Evolutionary conservation across 768 basidiomycete genomes (phyloP).

Genomic region (Amanita jacksonii): DNA sequence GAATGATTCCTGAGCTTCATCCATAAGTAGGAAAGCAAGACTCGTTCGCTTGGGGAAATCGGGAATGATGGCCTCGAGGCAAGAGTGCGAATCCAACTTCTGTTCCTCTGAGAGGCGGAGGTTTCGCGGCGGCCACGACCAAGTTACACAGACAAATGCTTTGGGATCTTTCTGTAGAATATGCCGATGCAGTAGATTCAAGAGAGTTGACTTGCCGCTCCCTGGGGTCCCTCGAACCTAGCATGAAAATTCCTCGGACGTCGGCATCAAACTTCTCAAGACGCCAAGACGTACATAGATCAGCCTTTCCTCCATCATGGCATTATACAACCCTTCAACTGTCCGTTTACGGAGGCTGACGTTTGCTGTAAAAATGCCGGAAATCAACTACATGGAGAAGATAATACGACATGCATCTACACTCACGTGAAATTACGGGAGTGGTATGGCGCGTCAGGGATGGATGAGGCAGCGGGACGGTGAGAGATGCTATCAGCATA

Average conservation of each 20-base stretch:
- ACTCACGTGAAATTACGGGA: too few species aligned
- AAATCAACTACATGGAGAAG: too few species aligned
- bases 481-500: too few species aligned
- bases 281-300: background rate
- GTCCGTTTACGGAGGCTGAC: background rate
- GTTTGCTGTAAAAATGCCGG: too few species aligned
- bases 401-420: too few species aligned
- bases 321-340: background rate
- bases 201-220: background rate
- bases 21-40: slow-evolving; percentile 1
- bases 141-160: background rate
- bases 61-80: background rate
- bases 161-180: background rate
- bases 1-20: slow-evolving; percentile 3
- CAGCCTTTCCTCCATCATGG: background rate
- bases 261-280: background rate
- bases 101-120: background rate
- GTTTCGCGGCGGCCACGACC: background rate
- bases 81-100: background rate
- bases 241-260: background rate
- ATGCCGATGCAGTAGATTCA: background rate
- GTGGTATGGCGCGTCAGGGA: too few species aligned
- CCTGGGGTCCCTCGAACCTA: slow-evolving; percentile 1
- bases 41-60: background rate
- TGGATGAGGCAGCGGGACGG: too few species aligned